Evolutionary conservation across 441 rosid genomes (phyloP), one percentile per base, ranked within the genome.

Genomic region (Gossypium lobatum): DNA sequence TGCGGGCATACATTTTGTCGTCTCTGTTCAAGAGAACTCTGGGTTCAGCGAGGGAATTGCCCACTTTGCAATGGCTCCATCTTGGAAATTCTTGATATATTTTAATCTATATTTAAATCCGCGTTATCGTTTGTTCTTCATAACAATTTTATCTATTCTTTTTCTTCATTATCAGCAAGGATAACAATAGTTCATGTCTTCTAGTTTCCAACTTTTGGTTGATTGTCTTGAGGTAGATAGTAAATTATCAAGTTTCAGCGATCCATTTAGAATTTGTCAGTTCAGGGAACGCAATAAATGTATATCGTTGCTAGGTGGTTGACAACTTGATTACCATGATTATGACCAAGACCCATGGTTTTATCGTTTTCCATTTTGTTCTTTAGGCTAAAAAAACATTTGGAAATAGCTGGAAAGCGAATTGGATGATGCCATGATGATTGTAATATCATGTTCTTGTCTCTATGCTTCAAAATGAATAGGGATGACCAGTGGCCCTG

Each of bases 1-100:
- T 94, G 97, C 17, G 95, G 97, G 20, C 98, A 94, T 76, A 94
- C 95, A 0, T 94, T 94, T 79, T 94, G 98, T 80, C 84, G 98
- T 68, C n/a, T 89, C 73, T 94, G 98, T 76, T 92, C 98, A 0
- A 92, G 95, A 80, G 97, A 94, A 87, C 89, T 94, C 10, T 86
- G 87, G 90, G 93, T 88, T 5, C 89, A 88, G 77, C 88, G 97
- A 74, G 97, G 97, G 16, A 84, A 82, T 76, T 94, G 98, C 77
- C 98, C 98, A 11, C 86, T 94, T 3, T 94, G 97, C 85, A 94
- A 94, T 52, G 86, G 83, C 1, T 80, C 81, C 73, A 93, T 93
- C 71, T 76, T 84, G 76, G 96, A 93, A 83, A 88, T 93, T 71
- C 95, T 93, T 70, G 91, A 93, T 70, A 89, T 93, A 48, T 93